Percentiles rank a stretch among this genome's conserved stretches.
Conservation (phyloP, 2,329 filamentous ascomycete species). For the Sporothrix euskadiensis region DNA sequence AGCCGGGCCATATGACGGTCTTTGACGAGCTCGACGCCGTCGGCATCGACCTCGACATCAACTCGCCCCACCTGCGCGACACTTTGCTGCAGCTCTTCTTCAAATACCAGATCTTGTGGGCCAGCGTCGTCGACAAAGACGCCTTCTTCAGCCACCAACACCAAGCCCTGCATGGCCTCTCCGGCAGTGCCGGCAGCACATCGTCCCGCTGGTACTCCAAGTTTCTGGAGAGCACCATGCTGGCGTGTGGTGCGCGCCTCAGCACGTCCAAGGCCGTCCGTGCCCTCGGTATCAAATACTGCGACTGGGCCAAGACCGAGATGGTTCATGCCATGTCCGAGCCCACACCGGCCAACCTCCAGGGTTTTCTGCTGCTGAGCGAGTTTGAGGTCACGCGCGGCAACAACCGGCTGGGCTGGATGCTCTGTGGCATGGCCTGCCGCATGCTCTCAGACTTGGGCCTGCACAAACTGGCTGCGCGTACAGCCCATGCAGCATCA, state of each 20-base stretch:
- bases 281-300: slow-evolving; percentile 20
- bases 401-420: slow-evolving; percentile 26
- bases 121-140: slow-evolving; percentile 21
- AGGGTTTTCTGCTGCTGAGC: slow-evolving; percentile 25
- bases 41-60: slow-evolving; percentile 23
- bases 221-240: slow-evolving; percentile 25
- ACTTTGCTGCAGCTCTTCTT: slow-evolving; percentile 26
- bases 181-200: neutral
- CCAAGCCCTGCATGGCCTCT: neutral
- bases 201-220: slow-evolving; percentile 22
- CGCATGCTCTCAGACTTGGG: slow-evolving; percentile 27
- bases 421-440: slow-evolving; percentile 26
- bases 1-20: neutral
- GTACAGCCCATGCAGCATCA: neutral
- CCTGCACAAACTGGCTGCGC: slow-evolving; percentile 23
- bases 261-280: slow-evolving; percentile 25
- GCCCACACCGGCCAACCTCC: slow-evolving; percentile 24
- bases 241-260: slow-evolving; percentile 25
- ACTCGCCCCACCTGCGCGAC: slow-evolving; percentile 24
- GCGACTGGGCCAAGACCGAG: slow-evolving; percentile 22
- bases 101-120: slow-evolving; percentile 28
- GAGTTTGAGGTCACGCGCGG: slow-evolving; percentile 28
- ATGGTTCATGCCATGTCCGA: slow-evolving; percentile 22
- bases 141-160: slow-evolving; percentile 23
- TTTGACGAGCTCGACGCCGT: slow-evolving; percentile 18